Conservation (phyloP, 345 rosid species). For the Dimocarpus longan region DNA sequence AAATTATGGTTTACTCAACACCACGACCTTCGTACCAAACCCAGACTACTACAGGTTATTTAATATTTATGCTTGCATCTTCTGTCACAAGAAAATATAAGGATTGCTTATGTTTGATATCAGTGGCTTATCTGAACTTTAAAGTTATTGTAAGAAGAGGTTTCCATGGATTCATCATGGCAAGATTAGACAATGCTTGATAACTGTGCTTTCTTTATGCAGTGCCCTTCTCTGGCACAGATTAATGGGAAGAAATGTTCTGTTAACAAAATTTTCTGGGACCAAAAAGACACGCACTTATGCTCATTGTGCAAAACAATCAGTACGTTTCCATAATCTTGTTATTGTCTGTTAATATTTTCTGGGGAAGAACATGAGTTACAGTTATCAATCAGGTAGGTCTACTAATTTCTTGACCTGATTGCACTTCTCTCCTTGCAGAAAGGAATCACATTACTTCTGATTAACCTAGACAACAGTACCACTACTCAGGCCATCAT, state of each 20-base stretch:
- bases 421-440: slow-evolving; percentile 37
- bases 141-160: background rate
- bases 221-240: slow-evolving; percentile 94
- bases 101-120: background rate
- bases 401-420: background rate
- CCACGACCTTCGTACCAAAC: slow-evolving; percentile 77
- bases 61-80: background rate
- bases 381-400: background rate
- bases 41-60: slow-evolving; percentile 89
- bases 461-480: slow-evolving; percentile 74
- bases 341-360: background rate
- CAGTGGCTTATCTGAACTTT: background rate
- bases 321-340: slow-evolving; percentile 44
- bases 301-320: slow-evolving; percentile 77
- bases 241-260: slow-evolving; percentile 80
- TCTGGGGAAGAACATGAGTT: background rate
- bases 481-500: slow-evolving; percentile 50
- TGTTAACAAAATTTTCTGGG: slow-evolving; percentile 64
- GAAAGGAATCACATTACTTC: slow-evolving; percentile 72
- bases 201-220: slow-evolving; percentile 30
- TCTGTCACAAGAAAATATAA: background rate
- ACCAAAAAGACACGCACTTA: slow-evolving; percentile 71
- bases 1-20: slow-evolving; percentile 80
- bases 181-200: slow-evolving; percentile 6
- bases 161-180: background rate